Conservation (phyloP, 2,329 filamentous ascomycete species). For the Nemania bipapillata region DNA sequence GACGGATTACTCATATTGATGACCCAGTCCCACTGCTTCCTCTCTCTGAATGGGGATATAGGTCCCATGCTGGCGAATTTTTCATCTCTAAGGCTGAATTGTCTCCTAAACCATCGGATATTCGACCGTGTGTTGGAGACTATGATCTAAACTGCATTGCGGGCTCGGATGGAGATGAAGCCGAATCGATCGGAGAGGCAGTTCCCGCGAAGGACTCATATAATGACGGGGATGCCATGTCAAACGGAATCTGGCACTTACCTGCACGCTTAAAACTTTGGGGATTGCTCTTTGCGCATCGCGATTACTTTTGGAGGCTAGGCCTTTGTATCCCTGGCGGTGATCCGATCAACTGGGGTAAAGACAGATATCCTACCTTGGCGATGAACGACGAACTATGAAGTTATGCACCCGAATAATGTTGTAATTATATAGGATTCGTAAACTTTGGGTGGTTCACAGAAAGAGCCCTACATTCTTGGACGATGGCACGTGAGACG, state of each 20-base stretch:
- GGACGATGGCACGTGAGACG: conserved; percentile 5
- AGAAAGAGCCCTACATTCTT: conserved; percentile 10
- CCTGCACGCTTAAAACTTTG: conserved; percentile 77
- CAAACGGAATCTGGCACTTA: conserved; percentile 65
- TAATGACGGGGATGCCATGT: conserved; percentile 43
- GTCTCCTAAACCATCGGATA: conserved; percentile 73
- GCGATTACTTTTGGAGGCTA: conserved; percentile 96
- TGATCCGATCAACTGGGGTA: conserved; percentile 74
- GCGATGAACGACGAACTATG: conserved; percentile 55
- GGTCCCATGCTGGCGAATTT: conserved; percentile 85
- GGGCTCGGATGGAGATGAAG: conserved; percentile 60
- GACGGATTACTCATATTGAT: conserved; percentile 83
- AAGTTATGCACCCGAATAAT: conserved; percentile 26
- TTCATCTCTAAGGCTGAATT: conserved; percentile 80
- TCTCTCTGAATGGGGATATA: conserved; percentile 86
- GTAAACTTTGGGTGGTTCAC: conserved; percentile 1
- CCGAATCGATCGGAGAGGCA: conserved; percentile 36
- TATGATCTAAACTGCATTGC: conserved; percentile 78
- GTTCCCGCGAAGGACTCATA: conserved; percentile 37
- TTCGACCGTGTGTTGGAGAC: conserved; percentile 77
- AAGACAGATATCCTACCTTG: conserved; percentile 59
- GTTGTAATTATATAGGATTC: conserved; percentile 29
- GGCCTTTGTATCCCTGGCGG: conserved; percentile 88
- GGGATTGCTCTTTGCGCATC: conserved; percentile 91
- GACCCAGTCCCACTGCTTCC: conserved; percentile 92